Base-by-base conservation (phyloP, 2,329 filamentous ascomycete genomes). In the Aspergillus calidoustus region DNA sequence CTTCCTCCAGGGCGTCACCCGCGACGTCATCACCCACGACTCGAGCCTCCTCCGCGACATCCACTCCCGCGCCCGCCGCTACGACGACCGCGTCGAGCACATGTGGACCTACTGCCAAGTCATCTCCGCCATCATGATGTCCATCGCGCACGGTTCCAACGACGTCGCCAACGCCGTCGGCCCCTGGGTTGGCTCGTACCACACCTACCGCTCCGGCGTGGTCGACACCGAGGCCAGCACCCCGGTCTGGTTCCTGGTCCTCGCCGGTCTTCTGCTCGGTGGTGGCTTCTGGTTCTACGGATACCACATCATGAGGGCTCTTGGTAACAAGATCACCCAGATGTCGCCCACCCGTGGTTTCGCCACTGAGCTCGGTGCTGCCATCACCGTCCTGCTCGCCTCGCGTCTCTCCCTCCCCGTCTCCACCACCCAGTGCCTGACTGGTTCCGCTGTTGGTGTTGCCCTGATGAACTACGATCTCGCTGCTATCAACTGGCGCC, bases 11-110 rank as follows among this genome's bases (percentile, higher is more conserved):
- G 78, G 79, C 57, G 77, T 82, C 22, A 78, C 76, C 30, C 74
- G 76, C 57, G 79, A 82, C 61, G 75, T 76, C 25, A 73, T 80
- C 48, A 74, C 72, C 23, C 78, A 80, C 63, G 74, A 79, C 61
- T 77, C 76, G 4, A 73, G 72, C 5, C 69, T 68, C 47, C 76
- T 78, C n/a, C 74, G 68, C 54, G 74, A 69, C 55, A 77, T 76
- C 53, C 79, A 81, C 66, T 70, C 77, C 47, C 72, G 74, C 25
- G 80, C 80, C 19, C 74, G 74, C 47, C 72, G 72, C 34, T 83
- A 83, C 66, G 81, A 82, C 69, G 78, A 79, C 63, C 74, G 77
- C 19, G 78, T 82, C 44, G 81, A 83, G 67, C 79, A 83, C 69
- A 72, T 82, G 54, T 82, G 77, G 76, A 81, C 80, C 1, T 83